These are phyloP conservation scores for Grosmannia huntii DNA, from an alignment of 2,329 filamentous ascomycete species.

Conservation along the genomic window DNA sequence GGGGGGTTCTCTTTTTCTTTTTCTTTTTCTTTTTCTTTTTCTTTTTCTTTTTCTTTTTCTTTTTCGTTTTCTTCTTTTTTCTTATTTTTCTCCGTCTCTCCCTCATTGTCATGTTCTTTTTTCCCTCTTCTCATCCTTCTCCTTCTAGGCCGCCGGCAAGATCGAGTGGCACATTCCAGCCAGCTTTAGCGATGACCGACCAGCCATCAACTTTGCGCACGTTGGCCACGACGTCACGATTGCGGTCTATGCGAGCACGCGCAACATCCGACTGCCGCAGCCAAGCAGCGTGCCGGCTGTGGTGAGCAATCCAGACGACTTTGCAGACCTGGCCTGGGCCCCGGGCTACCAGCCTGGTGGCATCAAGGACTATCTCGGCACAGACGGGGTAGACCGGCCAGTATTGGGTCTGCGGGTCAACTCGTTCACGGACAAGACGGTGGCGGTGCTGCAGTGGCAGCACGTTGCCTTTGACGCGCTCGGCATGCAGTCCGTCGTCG, in stretches of 20 bases:
- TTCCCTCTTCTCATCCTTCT: not conserved
- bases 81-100: not conserved
- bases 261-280: not conserved
- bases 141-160: not conserved
- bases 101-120: constrained; percentile 4
- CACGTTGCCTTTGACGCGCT: not conserved
- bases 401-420: not conserved
- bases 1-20: not conserved
- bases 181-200: not conserved
- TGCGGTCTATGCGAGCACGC: not conserved
- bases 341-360: not conserved
- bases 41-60: not conserved
- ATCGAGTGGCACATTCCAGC: not conserved
- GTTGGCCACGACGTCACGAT: not conserved
- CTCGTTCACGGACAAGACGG: not conserved
- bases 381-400: not conserved
- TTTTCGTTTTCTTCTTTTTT: not conserved
- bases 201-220: not conserved
- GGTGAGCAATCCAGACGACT: not conserved
- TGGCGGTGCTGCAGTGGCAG: not conserved
- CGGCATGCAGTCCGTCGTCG: not conserved
- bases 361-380: not conserved
- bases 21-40: not conserved
- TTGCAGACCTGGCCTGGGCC: not conserved
- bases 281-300: not conserved